Evolutionary conservation across 176 grass and related monocot genomes (phyloP), one percentile per base, ranked within the genome.

Genomic region (Carex myosuroides): DNA sequence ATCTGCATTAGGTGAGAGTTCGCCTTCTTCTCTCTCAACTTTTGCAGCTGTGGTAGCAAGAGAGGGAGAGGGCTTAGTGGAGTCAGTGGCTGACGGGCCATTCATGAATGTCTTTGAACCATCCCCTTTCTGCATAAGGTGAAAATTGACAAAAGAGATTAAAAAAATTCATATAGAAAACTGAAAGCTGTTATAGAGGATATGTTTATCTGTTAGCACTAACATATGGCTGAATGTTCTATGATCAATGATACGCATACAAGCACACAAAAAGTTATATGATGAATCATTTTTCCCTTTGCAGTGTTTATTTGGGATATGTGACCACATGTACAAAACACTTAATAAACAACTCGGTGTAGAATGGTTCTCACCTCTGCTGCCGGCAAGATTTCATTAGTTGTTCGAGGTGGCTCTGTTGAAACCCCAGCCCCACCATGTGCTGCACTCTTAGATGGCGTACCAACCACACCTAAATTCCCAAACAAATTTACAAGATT

Each of bases 1-100:
- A 81, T 99, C 96, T 52, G 89, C 96, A 64, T 90, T 99, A 48
- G 96, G 96, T 0, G 96, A 99, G 83, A 99, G 89, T 90, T 99
- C 96, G 60, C 96, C 96, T 84, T 99, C 96, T 80, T 99, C 96
- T 89, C 96, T 92, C 91, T 99, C 96, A 84, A 95, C 87, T 85
- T 95, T 99, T 48, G 42, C 17, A 52, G 58, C 7, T 2, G 59
- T 10, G 10, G 59, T 42, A 21, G 9, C 59, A 81, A 46, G 39
- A 32, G 81, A 52, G 7, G 46, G 39, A 52, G 62, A 66, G 14
- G 62, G 41, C 60, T 83, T 83, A 53, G 41, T 69, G 57, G 80
- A 30, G 12, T 83, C 63, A 10, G 41, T 33, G 9, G 81, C 21
- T 32, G 62, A 81, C 10, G 17, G 79, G 20, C 73, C 73, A 18